Evolutionary conservation across 2,329 filamentous ascomycete genomes (phyloP).

Genomic region (Clonostachys rosea): DNA sequence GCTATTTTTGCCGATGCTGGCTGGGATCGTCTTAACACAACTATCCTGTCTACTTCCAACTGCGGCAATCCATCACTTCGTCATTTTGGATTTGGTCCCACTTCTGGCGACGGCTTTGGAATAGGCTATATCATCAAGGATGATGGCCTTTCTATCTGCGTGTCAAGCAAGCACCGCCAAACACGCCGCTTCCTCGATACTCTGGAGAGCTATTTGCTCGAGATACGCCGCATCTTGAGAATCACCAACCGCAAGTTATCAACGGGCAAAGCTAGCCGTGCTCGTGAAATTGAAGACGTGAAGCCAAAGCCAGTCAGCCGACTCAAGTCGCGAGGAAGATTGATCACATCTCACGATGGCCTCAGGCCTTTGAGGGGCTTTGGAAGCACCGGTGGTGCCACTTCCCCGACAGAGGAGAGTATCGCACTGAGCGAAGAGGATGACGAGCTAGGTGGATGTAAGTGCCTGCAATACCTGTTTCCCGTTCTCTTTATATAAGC

Average conservation of each 20-base stretch:
- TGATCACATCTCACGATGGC: slow-evolving; percentile 57
- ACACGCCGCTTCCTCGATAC: slow-evolving; percentile 87
- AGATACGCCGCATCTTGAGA: slow-evolving; percentile 79
- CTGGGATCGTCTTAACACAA: slow-evolving; percentile 94
- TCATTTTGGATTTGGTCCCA: slow-evolving; percentile 95
- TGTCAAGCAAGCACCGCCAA: slow-evolving; percentile 89
- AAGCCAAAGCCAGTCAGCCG: slow-evolving; percentile 34
- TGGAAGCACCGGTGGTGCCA: slow-evolving; percentile 38
- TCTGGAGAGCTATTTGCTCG: slow-evolving; percentile 83
- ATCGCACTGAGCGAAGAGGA: slow-evolving; percentile 73
- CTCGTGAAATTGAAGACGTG: slow-evolving; percentile 44
- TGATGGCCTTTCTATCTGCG: slow-evolving; percentile 77
- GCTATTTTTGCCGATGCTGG: slow-evolving; percentile 81
- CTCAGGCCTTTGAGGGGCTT: slow-evolving; percentile 24
- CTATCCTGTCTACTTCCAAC: slow-evolving; percentile 94
- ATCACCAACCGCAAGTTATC: slow-evolving; percentile 51
- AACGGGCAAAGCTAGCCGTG: slow-evolving; percentile 39
- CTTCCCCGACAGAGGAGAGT: slow-evolving; percentile 65
- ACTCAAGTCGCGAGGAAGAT: slow-evolving; percentile 67
- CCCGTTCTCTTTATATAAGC: slow-evolving; percentile 1
- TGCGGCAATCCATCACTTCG: slow-evolving; percentile 93
- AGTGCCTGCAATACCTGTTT: slow-evolving; percentile 33
- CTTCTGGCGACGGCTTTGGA: slow-evolving; percentile 88
- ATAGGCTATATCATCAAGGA: slow-evolving; percentile 98
- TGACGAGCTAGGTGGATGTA: slow-evolving; percentile 90